A percentile compares a stretch with the other conserved stretches of the same genome.
These are phyloP conservation scores for Neurospora sp. DNA, from an alignment of 495 filamentous ascomycete species.

Conservation along the genomic window DNA sequence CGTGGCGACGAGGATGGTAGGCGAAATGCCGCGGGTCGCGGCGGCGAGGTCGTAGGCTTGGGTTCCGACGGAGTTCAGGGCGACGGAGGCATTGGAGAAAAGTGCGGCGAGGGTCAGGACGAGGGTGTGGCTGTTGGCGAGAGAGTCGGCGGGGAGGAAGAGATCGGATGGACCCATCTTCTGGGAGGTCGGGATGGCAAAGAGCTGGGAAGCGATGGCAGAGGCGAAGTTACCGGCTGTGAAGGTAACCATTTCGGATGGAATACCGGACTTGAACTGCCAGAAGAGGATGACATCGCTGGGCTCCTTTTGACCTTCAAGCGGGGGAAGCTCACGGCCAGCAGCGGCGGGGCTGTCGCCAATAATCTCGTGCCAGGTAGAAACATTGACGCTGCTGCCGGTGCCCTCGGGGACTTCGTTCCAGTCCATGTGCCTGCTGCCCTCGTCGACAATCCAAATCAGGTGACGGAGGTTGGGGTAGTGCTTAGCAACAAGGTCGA, in stretches of 20 bases:
- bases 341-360: constrained; percentile 45
- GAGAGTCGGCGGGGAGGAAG: constrained; percentile 78
- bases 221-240: constrained; percentile 70
- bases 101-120: constrained; percentile 73
- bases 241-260: constrained; percentile 66
- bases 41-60: constrained; percentile 56
- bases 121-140: constrained; percentile 69
- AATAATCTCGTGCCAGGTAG: constrained; percentile 80
- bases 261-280: constrained; percentile 38
- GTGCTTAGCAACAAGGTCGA: constrained; percentile 56
- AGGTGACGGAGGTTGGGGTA: constrained; percentile 65
- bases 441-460: constrained; percentile 88
- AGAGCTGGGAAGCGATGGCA: constrained; percentile 66
- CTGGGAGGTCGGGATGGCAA: constrained; percentile 61
- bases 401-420: constrained; percentile 68
- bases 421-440: constrained; percentile 85
- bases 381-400: constrained; percentile 59
- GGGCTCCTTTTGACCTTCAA: constrained; percentile 36
- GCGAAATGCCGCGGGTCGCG: constrained; percentile 61
- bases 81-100: constrained; percentile 72
- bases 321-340: constrained; percentile 33
- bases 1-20: constrained; percentile 75
- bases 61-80: constrained; percentile 78
- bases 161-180: constrained; percentile 64
- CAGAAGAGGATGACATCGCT: constrained; percentile 52